Conservation (phyloP, 768 basidiomycete genomes). For the Termitomyces sp. region DNA sequence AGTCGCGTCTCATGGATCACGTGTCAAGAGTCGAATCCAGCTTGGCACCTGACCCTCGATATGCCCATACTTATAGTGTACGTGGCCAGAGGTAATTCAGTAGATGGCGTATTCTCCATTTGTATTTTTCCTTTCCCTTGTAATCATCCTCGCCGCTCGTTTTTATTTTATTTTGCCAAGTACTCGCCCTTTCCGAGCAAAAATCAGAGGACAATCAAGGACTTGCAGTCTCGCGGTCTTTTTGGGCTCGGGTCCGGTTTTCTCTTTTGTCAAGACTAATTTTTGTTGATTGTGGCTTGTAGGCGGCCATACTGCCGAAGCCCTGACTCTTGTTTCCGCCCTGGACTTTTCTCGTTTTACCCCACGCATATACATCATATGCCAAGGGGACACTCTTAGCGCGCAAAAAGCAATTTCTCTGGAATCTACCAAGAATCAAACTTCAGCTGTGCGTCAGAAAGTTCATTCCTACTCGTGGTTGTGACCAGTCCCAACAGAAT, state of each 20-base stretch:
- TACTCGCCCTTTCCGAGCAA: background rate
- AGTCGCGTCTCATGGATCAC: background rate
- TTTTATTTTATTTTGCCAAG: constrained; percentile 25
- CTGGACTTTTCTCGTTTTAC: constrained; percentile 73
- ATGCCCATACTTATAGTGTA: too few species aligned
- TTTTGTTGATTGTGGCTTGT: constrained; percentile 8
- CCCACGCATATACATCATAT: constrained; percentile 75
- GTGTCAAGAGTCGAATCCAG: too few species aligned
- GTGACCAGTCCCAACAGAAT: constrained; percentile 5
- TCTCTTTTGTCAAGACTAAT: background rate
- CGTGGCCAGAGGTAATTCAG: background rate
- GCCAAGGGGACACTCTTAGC: constrained; percentile 79
- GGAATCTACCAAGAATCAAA: constrained; percentile 35
- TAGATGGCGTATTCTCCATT: background rate
- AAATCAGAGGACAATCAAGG: constrained; percentile 6
- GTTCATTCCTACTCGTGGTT: background rate
- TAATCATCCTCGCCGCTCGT: constrained; percentile 16
- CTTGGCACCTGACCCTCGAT: too few species aligned
- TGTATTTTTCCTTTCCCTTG: background rate
- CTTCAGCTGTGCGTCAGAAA: background rate
- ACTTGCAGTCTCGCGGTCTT: constrained; percentile 68
- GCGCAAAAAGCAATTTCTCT: constrained; percentile 59
- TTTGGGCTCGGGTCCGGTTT: constrained; percentile 77
- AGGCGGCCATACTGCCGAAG: constrained; percentile 97
- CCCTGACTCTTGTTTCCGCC: constrained; percentile 61